A percentile compares a stretch with the other conserved stretches of the same genome.
Evolutionary conservation across 345 rosid species (phyloP).

Genomic region (Brassica carinata): DNA sequence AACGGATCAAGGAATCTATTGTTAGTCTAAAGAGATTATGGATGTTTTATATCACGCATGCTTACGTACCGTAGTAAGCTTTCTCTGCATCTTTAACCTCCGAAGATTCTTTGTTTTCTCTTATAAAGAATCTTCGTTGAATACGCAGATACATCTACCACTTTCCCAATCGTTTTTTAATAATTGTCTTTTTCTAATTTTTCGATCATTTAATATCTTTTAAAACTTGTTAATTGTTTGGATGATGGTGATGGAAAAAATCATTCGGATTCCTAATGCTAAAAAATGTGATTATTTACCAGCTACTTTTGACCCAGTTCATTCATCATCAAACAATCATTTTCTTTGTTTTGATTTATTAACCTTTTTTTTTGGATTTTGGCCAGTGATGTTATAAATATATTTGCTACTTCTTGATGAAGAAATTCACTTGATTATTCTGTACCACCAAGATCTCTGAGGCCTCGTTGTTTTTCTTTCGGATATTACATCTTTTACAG

Average conservation of each 20-base stretch:
- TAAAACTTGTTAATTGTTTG: background rate
- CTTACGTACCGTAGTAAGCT: background rate
- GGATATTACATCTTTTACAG: background rate
- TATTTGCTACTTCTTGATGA: slow-evolving; percentile 47
- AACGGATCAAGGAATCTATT: background rate
- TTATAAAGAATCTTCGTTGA: background rate
- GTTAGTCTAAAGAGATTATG: background rate
- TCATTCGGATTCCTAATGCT: slow-evolving; percentile 41
- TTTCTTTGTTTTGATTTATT: background rate
- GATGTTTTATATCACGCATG: background rate
- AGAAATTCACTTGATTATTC: slow-evolving; percentile 29
- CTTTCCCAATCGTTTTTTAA: background rate
- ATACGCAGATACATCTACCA: slow-evolving; percentile 24
- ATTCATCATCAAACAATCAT: background rate
- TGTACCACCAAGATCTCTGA: slow-evolving; percentile 46
- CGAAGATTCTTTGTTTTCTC: background rate
- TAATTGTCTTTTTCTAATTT: background rate
- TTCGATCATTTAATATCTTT: background rate
- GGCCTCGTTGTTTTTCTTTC: slow-evolving; percentile 16
- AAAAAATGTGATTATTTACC: slow-evolving; percentile 32
- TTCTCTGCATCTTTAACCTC: slow-evolving; percentile 6
- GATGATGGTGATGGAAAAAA: slow-evolving; percentile 36
- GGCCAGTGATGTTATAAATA: slow-evolving; percentile 39
- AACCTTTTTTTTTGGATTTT: background rate
- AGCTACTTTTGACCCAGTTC: slow-evolving; percentile 40